These are phyloP conservation scores for Pseudonectria foliicola DNA, from an alignment of 2,329 filamentous ascomycete species.

Conservation along the genomic window DNA sequence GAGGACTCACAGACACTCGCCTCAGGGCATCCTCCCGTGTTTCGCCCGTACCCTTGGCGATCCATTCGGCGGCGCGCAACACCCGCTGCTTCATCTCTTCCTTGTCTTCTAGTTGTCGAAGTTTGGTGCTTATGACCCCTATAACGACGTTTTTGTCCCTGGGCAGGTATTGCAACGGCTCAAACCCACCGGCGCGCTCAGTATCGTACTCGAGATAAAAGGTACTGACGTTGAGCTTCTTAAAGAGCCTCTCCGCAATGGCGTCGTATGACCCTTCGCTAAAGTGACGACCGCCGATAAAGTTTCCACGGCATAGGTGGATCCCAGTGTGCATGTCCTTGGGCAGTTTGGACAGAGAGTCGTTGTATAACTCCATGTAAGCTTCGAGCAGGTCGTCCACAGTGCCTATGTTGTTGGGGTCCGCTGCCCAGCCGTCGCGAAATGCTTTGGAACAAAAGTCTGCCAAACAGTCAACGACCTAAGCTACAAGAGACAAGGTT, in stretches of 20 bases:
- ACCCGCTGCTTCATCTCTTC: conserved; percentile 55
- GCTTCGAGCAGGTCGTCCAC: conserved; percentile 65
- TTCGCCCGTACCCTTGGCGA: conserved; percentile 61
- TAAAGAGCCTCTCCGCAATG: conserved; percentile 60
- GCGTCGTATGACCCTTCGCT: conserved; percentile 60
- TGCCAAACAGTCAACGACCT: conserved; percentile 22
- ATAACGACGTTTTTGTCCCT: conserved; percentile 57
- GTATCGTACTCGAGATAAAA: conserved; percentile 68
- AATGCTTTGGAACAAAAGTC: conserved; percentile 70
- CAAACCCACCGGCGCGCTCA: conserved; percentile 56
- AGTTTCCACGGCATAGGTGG: conserved; percentile 66
- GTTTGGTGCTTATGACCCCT: conserved; percentile 57
- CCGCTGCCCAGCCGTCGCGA: conserved; percentile 61
- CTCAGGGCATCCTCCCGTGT: conserved; percentile 60
- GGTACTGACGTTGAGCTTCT: conserved; percentile 55
- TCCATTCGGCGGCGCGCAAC: conserved; percentile 55
- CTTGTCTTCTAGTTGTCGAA: conserved; percentile 55
- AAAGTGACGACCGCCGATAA: conserved; percentile 59
- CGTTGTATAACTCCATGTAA: conserved; percentile 73
- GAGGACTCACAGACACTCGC: conserved; percentile 60
- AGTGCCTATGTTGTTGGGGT: conserved; percentile 59
- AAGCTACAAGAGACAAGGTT: neutral
- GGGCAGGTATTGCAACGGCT: conserved; percentile 55
- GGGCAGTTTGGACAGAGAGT: conserved; percentile 56
- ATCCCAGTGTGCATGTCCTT: conserved; percentile 69